Base-by-base conservation (phyloP, 2,329 filamentous ascomycete genomes). In the Drechslerella stenobrocha region DNA sequence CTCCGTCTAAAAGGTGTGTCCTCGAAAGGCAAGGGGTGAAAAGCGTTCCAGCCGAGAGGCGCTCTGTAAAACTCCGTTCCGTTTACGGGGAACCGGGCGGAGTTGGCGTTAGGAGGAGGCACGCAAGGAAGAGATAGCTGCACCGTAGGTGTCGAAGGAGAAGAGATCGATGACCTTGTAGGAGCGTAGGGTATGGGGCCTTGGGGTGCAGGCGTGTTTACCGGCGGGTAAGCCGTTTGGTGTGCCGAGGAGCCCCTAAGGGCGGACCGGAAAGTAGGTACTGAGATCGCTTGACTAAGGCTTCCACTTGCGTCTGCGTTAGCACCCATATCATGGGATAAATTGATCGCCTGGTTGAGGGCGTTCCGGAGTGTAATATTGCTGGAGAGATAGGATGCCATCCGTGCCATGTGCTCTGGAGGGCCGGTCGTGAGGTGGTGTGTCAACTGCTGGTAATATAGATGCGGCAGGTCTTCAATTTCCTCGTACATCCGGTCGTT, bases 401-500 rank as follows among this genome's bases (percentile, higher is more conserved):
- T 77, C 37, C 83, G 79, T 24, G 81, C 79, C 73, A 87, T 87
- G 75, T 87, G 82, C 66, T 84, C 81, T 23, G 80, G 76, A 1
- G 83, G 84, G 13, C 78, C 79, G 1, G 82, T 86, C 71, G 84
- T 81, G 63, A 88, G 77, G 72, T 86, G 82, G 2, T 83, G 80
- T 11, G 83, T 83, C 28, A 89, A 78, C 11, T 84, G 79, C 61
- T 84, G 81, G 74, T 85, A 88, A 55, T 84, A 83, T 66, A 84
- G 81, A 0, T 87, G 85, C 22, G 89, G 75, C 59, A 91, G 88
- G 72, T 95, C 89, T 53, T 95, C 90, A 74, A 95, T 89, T 76
- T 96, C 91, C 74, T 96, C 90, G 75, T 96, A 96, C 89, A 96
- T 95, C 75, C 95, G 90, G 75, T 96, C 91, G 70, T 89, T 90